These are phyloP conservation scores for Amoebophrya sp. DNA, from an alignment of 169 alveolate genomes.

Conservation along the genomic window DNA sequence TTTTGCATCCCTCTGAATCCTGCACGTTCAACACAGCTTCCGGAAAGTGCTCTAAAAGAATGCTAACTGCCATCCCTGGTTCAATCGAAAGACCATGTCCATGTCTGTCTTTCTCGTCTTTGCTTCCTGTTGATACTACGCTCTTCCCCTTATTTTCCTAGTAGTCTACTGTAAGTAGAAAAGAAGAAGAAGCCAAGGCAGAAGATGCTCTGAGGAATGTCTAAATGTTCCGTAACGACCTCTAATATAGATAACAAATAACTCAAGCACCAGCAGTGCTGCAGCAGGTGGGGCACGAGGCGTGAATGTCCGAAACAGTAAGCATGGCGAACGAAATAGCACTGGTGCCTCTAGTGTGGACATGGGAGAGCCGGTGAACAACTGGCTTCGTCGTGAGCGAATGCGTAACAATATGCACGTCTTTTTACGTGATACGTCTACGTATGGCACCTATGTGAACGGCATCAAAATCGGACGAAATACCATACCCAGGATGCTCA, in stretches of 20 bases:
- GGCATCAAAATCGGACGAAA: not conserved
- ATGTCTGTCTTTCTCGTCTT: too few relatives aligned
- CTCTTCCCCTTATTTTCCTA: too few relatives aligned
- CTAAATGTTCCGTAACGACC: not conserved
- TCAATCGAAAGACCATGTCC: too few relatives aligned
- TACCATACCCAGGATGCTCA: not conserved
- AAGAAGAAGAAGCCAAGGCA: not conserved
- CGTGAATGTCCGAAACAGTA: not conserved
- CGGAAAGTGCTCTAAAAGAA: too few relatives aligned
- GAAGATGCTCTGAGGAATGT: not conserved
- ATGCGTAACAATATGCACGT: conserved; percentile 21
- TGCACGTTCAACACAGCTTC: too few relatives aligned
- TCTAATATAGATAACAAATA: not conserved
- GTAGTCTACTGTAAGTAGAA: too few relatives aligned
- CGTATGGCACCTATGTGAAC: not conserved
- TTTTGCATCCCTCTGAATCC: too few relatives aligned
- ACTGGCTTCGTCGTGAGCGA: not conserved
- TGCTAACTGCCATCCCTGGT: too few relatives aligned
- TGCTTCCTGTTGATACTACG: too few relatives aligned
- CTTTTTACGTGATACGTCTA: not conserved
- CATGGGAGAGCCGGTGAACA: not conserved
- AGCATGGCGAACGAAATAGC: not conserved
- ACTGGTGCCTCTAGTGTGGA: not conserved
- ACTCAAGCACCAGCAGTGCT: not conserved
- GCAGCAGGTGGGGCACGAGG: not conserved